Evolutionary conservation across 2,329 filamentous ascomycete species (phyloP), one percentile per base, ranked within the genome.

Genomic region (Sporothrix brasiliensis): DNA sequence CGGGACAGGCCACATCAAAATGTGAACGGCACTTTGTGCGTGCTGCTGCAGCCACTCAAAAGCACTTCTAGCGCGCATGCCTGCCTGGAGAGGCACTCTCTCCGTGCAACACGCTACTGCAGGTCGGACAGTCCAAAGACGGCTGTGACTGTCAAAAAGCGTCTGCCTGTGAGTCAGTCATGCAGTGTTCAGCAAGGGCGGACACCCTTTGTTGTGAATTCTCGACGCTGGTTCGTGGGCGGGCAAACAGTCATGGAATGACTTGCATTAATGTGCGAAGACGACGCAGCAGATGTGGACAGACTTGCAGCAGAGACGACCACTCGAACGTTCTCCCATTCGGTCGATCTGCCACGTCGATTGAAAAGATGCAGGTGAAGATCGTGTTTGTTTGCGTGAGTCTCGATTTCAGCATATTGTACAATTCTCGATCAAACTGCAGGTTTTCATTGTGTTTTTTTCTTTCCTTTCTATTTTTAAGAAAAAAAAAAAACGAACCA

Each of bases 141-240:
- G 21, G 49, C 27, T 30, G 27, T 30, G 27, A 30, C 27, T 30
- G 27, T 30, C 7, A 63, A 63, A 63, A 24, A 27, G 49, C 39
- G 30, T 44, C 65, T 50, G 65, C 65, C 56, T 44, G 30, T 67
- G 65, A 67, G 65, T 67, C 65, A 67, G 34, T 34, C 34, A 7
- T 34, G 34, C 34, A 67, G 56, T n/a, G 63, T 34, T 39, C 14
- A 56, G 16, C 27, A 53, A 3, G 21, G 5, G 54, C 27, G 27
- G 27, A 58, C 27, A 16, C 6, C 16, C 13, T 39, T 49, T 34
- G 27, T 19, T 34, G 27, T 9, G 5, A 9, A 41, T 60, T 60
- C 56, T 21, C 30, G 19, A 60, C 10, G 56, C 34, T 60, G 56
- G 56, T 60, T 60, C 54, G 56, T 41, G 4, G 4, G 19, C 4